Conservation (phyloP, 1,284 basidiomycete genomes). For the Trametes sp. region DNA sequence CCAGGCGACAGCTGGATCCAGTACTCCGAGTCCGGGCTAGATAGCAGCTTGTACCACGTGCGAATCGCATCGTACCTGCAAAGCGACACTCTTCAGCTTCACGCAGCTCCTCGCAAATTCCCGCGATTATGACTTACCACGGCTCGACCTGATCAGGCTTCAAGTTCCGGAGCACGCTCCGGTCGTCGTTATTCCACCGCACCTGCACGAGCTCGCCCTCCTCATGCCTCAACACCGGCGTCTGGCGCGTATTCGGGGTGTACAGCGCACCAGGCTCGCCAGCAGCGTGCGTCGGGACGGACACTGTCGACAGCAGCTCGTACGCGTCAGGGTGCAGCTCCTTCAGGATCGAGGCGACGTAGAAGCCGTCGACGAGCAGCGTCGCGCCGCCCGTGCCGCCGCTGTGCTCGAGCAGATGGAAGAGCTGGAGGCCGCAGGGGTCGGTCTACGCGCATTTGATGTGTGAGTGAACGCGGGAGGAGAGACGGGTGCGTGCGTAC, state of each 20-base stretch:
- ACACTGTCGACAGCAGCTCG: slow-evolving; percentile 71
- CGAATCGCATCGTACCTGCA: slow-evolving; percentile 84
- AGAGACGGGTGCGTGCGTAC: slow-evolving; percentile 47
- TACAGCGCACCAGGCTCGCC: slow-evolving; percentile 77
- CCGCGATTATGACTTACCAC: slow-evolving; percentile 61
- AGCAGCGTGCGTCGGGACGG: slow-evolving; percentile 88
- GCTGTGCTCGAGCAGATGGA: slow-evolving; percentile 91
- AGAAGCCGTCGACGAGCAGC: slow-evolving; percentile 94
- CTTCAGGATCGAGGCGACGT: slow-evolving; percentile 83
- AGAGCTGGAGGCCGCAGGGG: slow-evolving; percentile 93
- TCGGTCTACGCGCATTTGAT: slow-evolving; percentile 67
- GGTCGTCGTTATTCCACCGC: slow-evolving; percentile 96
- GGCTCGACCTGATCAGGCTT: slow-evolving; percentile 66
- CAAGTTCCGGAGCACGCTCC: slow-evolving; percentile 78
- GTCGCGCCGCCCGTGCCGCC: slow-evolving; percentile 87
- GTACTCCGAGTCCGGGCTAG: slow-evolving; percentile 85
- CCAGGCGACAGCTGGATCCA: slow-evolving; percentile 92
- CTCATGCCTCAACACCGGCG: slow-evolving; percentile 79
- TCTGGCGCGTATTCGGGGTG: slow-evolving; percentile 62
- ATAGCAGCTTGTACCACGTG: slow-evolving; percentile 80
- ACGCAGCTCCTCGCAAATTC: too few relatives aligned
- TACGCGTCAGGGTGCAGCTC: slow-evolving; percentile 81
- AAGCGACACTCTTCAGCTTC: too few relatives aligned
- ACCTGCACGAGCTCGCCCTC: slow-evolving; percentile 79
- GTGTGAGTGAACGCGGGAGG: not conserved